Conservation (phyloP, 192 early-diverging fungal genomes). For the Neocallimastix lanati region DNA sequence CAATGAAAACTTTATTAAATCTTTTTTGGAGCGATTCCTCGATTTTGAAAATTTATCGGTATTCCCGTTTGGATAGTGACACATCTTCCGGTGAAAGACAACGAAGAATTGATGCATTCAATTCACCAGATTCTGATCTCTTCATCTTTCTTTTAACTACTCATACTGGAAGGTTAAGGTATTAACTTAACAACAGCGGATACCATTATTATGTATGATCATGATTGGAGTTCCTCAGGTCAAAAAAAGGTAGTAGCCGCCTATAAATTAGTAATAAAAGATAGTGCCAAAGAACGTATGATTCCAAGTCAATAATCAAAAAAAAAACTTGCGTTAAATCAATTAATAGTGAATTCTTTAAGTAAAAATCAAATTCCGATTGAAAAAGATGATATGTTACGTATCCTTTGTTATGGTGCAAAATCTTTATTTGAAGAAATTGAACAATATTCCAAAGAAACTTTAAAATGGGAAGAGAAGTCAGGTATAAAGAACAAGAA, state of each 20-base stretch:
- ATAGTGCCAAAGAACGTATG: slow-evolving; percentile 50
- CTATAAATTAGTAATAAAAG: slow-evolving; percentile 40
- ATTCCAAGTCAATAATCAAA: slow-evolving; percentile 51
- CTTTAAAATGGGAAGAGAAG: no score
- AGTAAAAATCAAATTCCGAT: slow-evolving; percentile 15
- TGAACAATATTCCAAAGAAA: not conserved
- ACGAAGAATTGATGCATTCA: slow-evolving; percentile 40
- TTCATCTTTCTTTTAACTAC: slow-evolving; percentile 53
- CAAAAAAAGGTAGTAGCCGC: slow-evolving; percentile 46
- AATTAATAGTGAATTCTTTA: slow-evolving; percentile 33
- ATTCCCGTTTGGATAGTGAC: slow-evolving; percentile 39
- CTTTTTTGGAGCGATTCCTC: slow-evolving; percentile 62
- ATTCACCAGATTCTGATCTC: slow-evolving; percentile 31
- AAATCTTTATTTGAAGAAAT: slow-evolving; percentile 47
- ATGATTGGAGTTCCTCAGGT: slow-evolving; percentile 61
- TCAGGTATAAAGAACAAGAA: no score
- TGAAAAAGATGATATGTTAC: slow-evolving; percentile 30
- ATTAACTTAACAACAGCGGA: slow-evolving; percentile 56
- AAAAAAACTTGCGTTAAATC: slow-evolving; percentile 57
- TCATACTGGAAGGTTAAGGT: slow-evolving; percentile 55
- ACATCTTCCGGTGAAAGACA: slow-evolving; percentile 27
- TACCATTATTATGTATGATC: slow-evolving; percentile 54
- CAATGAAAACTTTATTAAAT: slow-evolving; percentile 68
- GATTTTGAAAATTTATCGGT: slow-evolving; percentile 22
- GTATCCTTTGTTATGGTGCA: slow-evolving; percentile 49